Percentiles rank a stretch among this genome's conserved stretches.
Evolutionary conservation across 306 rosid genomes (phyloP).

Genomic region (Begonia peltatifolia): DNA sequence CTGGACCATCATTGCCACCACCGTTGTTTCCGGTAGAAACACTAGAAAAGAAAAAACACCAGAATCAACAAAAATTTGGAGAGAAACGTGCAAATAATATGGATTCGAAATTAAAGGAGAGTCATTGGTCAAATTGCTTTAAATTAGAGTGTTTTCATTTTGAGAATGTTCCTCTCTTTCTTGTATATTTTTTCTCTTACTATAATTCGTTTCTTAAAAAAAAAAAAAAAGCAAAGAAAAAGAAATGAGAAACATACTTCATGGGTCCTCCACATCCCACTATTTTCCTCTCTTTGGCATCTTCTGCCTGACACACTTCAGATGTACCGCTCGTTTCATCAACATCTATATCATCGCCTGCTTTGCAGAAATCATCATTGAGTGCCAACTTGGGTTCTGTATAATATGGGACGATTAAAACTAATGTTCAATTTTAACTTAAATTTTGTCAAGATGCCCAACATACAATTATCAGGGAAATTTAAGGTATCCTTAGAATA

Average conservation of each 20-base stretch:
- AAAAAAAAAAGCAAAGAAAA: not conserved
- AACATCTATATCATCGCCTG: slow-evolving; percentile 4
- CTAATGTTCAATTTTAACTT: not conserved
- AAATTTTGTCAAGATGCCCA: not conserved
- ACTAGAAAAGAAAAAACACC: slow-evolving; percentile 20
- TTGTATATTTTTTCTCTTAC: too few relatives aligned
- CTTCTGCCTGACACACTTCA: slow-evolving; percentile 35
- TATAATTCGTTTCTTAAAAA: not conserved
- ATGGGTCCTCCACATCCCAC: slow-evolving; percentile 15
- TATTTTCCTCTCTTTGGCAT: slow-evolving; percentile 17
- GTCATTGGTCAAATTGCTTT: not conserved
- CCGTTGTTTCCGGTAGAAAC: slow-evolving; percentile 11
- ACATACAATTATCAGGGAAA: not conserved
- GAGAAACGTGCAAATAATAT: not conserved
- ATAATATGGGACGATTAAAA: slow-evolving; percentile 1
- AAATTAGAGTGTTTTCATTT: too few relatives aligned
- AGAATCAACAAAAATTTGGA: not conserved
- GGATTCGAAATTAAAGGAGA: not conserved
- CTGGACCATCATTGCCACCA: slow-evolving; percentile 1
- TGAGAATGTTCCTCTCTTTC: too few relatives aligned
- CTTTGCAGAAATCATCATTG: slow-evolving; percentile 10
- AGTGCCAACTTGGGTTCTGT: slow-evolving; percentile 15
- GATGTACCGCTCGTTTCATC: slow-evolving; percentile 23
- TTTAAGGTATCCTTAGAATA: slow-evolving; percentile 20
- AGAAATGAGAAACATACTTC: slow-evolving; percentile 37